Evolutionary conservation across 352 stramenopile species (phyloP), one percentile per base, ranked within the genome.

Genomic region (Phytophthora pistaciae): DNA sequence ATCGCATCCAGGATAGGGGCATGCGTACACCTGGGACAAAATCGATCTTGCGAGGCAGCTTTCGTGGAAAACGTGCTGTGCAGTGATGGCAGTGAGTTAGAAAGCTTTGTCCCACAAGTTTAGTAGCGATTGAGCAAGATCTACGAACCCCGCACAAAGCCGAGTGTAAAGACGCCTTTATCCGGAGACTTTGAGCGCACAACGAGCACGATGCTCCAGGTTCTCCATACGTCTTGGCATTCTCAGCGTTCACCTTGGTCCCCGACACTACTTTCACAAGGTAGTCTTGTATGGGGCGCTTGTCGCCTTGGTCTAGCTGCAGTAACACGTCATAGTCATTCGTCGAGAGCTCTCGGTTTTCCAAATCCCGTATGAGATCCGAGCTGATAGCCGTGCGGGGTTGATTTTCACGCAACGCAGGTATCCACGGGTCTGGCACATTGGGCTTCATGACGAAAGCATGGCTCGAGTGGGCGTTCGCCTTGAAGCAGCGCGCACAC

Each of bases 271-370:
- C 66, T 14, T 81, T 73, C n/a, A 94, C 64, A 27, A 95, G 56
- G 60, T 85, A 95, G 21, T 94, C 84, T 67, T 93, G 86, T n/a
- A 95, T 58, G n/a, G 84, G 79, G 18, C 59, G 74, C 25, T 89
- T 91, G 21, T 85, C 82, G 3, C 66, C 68, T 46, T 83, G 74
- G 58, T 95, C 88, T 0, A 95, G 70, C 38, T 95, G 79, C 13
- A 95, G 70, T 1, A 96, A 68, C 6, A 94, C 50, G 50, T 94
- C 88, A 57, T 95, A 96, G 65, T 96, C 89, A 46, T 92, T 92
- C n/a, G 84, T 94, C 31, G 88, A 92, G 8, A 96, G 74, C 40
- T 96, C 89, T 66, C 89, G 77, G 36, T 68, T 84, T 63, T 96
- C 79, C 0, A 96, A 71, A 8, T 93, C 87, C 31, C 77, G 68